Base-by-base conservation (phyloP, 164 flowering plant genomes). In the Santalum album region DNA sequence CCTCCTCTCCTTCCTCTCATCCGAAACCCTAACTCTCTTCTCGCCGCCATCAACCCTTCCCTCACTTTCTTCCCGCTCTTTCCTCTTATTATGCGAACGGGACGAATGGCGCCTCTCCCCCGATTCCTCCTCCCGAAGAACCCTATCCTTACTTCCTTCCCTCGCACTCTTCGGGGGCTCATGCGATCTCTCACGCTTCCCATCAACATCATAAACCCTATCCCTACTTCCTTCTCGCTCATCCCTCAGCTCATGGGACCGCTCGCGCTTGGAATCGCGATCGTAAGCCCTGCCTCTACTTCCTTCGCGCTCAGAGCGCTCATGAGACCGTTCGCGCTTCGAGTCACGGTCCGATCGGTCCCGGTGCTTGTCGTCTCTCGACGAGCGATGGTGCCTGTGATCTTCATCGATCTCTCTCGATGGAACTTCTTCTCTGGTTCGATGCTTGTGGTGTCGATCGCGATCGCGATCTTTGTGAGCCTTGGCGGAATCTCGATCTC, bases 41-140 rank as follows among this genome's bases (percentile, higher is more conserved):
- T 78, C 85, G 5, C 43, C 67, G 26, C 59, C 71, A 35, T 59
- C 80, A 12, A 51, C 50, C 48, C 66, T 39, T 7, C 72, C 87
- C 74, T 67, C 81, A 16, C 80, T 77, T 49, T 68, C 79, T 18
- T 60, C 78, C 32, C 87, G 67, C 51, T 75, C 84, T 52, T 82
- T 87, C 74, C 91, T 71, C 82, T 87, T 87, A n/a, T n/a, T n/a
- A 29, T 56, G 53, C 22, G 75, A 60, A 25, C 27, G 55, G 24
- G 39, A 21, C 2, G 53, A 49, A 14, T 35, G 50, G 54, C 54
- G 61, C 14, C 49, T 22, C 25, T 69, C 72, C 51, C 49, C 57
- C 9, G 57, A 58, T 21, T 48, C 75, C 46, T 48, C 75, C 46
- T 70, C 67, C 1, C 25, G 42, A 20, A 18, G 21, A 36, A 44